Evolutionary conservation across 2,329 filamentous ascomycete species (phyloP).

Genomic region (Sporothrix luriei): DNA sequence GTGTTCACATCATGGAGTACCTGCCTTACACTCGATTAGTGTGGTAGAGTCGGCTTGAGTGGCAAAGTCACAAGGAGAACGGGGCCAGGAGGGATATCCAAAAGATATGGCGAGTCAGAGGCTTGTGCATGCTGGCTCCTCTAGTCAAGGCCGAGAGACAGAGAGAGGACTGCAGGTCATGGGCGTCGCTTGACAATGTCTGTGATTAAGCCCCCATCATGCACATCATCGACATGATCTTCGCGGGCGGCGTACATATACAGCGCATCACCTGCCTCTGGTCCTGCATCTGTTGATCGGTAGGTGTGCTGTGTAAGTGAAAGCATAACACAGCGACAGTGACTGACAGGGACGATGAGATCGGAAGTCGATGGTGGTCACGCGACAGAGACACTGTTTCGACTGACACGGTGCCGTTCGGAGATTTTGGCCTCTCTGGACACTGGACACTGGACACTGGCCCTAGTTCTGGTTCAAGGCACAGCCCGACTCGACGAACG

Average conservation of each 20-base stretch:
- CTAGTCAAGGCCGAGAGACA: neutral
- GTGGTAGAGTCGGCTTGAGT: neutral
- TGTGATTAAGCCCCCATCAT: neutral
- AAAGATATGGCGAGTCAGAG: neutral
- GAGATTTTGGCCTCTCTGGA: constrained; percentile 21
- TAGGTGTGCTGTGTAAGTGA: neutral
- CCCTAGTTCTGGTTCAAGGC: neutral
- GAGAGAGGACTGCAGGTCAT: neutral
- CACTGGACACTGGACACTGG: neutral
- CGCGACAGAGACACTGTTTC: constrained; percentile 1
- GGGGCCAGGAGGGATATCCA: neutral
- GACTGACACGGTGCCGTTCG: neutral
- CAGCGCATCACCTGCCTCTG: neutral
- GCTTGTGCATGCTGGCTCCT: neutral
- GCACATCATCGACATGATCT: constrained; percentile 1
- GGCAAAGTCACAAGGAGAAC: neutral
- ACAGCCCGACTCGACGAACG: neutral
- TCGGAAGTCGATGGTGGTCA: neutral
- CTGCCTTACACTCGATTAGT: neutral
- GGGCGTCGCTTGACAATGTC: neutral
- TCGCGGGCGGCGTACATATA: neutral
- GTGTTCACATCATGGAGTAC: neutral
- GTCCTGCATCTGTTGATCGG: neutral
- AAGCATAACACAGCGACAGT: neutral
- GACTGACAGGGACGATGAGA: neutral